These are phyloP conservation scores for Nemania sp. DNA, from an alignment of 2,329 filamentous ascomycete species.

Conservation along the genomic window DNA sequence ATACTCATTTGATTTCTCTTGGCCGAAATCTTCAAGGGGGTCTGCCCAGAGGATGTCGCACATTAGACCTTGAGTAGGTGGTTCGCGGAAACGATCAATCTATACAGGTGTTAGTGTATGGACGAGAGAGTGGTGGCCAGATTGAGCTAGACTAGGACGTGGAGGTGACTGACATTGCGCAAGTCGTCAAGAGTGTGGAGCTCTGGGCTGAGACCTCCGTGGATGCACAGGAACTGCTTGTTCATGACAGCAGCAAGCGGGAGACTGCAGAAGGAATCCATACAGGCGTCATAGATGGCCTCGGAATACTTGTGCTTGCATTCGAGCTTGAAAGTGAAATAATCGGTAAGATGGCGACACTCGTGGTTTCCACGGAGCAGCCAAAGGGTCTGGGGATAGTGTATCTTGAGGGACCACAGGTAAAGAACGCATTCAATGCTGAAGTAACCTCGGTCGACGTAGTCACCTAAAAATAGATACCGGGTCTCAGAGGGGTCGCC, in stretches of 20 bases:
- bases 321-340: conserved; percentile 99
- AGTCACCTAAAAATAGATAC: conserved; percentile 97
- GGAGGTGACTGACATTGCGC: conserved; percentile 74
- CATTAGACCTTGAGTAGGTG: conserved; percentile 97
- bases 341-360: conserved; percentile 98
- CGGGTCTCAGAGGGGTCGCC: conserved; percentile 95
- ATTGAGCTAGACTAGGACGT: background rate
- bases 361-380: conserved; percentile 97
- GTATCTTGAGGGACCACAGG: conserved; percentile 98
- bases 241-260: conserved; percentile 98
- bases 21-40: conserved; percentile 96
- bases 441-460: conserved; percentile 98
- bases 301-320: conserved; percentile 99
- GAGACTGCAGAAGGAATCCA: conserved; percentile 96
- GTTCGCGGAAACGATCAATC: conserved; percentile 98
- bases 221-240: conserved; percentile 99
- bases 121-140: background rate
- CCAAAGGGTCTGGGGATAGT: conserved; percentile 98
- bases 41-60: conserved; percentile 99
- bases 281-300: conserved; percentile 94
- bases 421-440: conserved; percentile 99
- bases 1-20: conserved; percentile 98
- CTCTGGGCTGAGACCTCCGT: conserved; percentile 95
- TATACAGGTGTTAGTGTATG: conserved; percentile 52
- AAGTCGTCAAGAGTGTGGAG: conserved; percentile 95